These are phyloP conservation scores for Fusarium tuaranense DNA, from an alignment of 2,329 filamentous ascomycete genomes.

Conservation along the genomic window DNA sequence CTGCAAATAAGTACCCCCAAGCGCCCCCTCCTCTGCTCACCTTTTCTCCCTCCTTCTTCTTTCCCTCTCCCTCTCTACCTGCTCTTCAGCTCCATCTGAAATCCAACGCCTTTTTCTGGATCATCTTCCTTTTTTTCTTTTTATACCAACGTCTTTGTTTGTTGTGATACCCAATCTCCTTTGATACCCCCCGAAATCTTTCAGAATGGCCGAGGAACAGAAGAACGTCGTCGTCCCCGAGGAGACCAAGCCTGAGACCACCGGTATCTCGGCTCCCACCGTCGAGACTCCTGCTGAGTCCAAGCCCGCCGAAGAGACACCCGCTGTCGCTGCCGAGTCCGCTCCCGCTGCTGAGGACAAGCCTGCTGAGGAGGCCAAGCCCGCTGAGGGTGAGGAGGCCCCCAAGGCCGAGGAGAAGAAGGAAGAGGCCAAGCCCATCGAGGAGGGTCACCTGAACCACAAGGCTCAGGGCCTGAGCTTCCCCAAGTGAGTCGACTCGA, in stretches of 20 bases:
- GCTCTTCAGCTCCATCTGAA: constrained; percentile 47
- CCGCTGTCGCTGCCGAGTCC: constrained; percentile 49
- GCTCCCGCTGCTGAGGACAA: constrained; percentile 54
- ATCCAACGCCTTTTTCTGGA: constrained; percentile 50
- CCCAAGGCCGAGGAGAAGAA: constrained; percentile 57
- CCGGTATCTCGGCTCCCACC: constrained; percentile 46
- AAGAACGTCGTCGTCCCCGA: constrained; percentile 73
- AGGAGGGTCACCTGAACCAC: constrained; percentile 88
- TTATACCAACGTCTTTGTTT: constrained; percentile 57
- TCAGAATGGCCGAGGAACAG: constrained; percentile 79
- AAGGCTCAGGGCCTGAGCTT: constrained; percentile 85
- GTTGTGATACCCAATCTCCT: constrained; percentile 65
- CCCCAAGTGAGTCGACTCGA: constrained; percentile 92
- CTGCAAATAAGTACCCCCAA: constrained; percentile 57
- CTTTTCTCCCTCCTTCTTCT: constrained; percentile 45
- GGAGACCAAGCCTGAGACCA: constrained; percentile 60
- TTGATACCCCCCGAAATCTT: constrained; percentile 56
- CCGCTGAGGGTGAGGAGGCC: constrained; percentile 56
- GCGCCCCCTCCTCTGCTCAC: constrained; percentile 46
- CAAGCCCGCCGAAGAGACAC: constrained; percentile 55
- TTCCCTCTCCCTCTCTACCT: constrained; percentile 49
- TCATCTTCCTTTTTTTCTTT: constrained; percentile 52
- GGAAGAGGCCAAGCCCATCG: constrained; percentile 75
- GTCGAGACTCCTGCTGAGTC: constrained; percentile 50
- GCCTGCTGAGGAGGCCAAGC: constrained; percentile 57